Conservation (phyloP, 805 yeast genomes). For the Martiniozyma abietophila region DNA sequence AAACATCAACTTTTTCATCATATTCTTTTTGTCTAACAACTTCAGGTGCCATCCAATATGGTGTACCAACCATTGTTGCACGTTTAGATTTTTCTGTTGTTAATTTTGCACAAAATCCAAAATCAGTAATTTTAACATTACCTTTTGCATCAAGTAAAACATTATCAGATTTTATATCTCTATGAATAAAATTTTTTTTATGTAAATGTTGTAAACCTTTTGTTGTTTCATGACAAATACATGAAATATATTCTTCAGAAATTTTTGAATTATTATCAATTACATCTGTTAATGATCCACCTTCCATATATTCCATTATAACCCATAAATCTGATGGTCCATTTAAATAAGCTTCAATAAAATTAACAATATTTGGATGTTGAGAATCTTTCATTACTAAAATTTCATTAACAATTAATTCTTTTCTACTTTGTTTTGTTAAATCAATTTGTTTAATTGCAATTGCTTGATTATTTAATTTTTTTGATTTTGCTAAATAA, state of each 20-base stretch:
- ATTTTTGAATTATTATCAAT: slow-evolving; percentile 79
- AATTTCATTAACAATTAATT: slow-evolving; percentile 90
- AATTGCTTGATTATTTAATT: slow-evolving; percentile 49
- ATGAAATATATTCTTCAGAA: slow-evolving; percentile 82
- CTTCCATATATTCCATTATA: slow-evolving; percentile 99
- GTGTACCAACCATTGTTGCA: slow-evolving; percentile 98
- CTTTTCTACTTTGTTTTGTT: slow-evolving; percentile 86
- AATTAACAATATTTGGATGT: slow-evolving; percentile 91
- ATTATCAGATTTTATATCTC: slow-evolving; percentile 96
- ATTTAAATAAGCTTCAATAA: slow-evolving; percentile 79
- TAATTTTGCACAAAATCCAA: slow-evolving; percentile 90
- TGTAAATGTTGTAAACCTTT: slow-evolving; percentile 90
- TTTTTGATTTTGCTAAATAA: slow-evolving; percentile 65
- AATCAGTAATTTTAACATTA: slow-evolving; percentile 89
- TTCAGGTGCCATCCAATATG: slow-evolving; percentile 99
- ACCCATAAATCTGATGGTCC: slow-evolving; percentile 87
- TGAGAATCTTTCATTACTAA: slow-evolving; percentile 93
- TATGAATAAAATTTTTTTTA: slow-evolving; percentile 84
- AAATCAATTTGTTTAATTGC: slow-evolving; percentile 97
- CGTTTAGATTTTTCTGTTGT: slow-evolving; percentile 76
- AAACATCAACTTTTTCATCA: slow-evolving; percentile 93
- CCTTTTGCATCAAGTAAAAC: slow-evolving; percentile 76
- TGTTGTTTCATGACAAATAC: slow-evolving; percentile 83
- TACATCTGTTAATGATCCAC: slow-evolving; percentile 93
- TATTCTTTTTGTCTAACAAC: slow-evolving; percentile 91